phyloP scores from a whole-genome alignment of 2,329 filamentous ascomycete genomes.

The Fusarium transvaalense region DNA sequence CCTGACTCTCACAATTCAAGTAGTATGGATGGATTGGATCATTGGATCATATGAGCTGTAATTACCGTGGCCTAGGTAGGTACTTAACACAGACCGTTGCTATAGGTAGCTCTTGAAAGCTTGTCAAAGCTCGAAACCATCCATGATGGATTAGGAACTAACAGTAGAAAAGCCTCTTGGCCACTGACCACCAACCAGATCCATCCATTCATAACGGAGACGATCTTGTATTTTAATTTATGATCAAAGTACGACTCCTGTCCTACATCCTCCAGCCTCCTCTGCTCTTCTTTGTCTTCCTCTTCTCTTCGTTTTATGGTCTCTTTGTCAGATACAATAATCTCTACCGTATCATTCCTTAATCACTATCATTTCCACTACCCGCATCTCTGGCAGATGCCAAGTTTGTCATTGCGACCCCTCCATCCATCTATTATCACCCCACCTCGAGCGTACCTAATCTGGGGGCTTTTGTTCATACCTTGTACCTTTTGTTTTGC shows the following conservation, averaged over 20 bases:
- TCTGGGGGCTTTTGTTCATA: constrained; percentile 4
- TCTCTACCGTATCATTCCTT: not conserved
- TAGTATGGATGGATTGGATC: too few relatives aligned
- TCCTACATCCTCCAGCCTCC: constrained; percentile 1
- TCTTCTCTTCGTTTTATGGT: not conserved
- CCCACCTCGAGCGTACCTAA: constrained; percentile 26
- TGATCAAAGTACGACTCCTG: not conserved
- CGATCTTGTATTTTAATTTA: not conserved
- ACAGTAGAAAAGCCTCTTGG: not conserved
- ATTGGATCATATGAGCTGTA: constrained; percentile 10
- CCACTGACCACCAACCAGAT: not conserved
- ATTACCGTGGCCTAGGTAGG: not conserved
- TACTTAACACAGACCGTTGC: constrained; percentile 2
- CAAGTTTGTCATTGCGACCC: constrained; percentile 34
- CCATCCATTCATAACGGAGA: constrained; percentile 3
- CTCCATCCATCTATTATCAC: constrained; percentile 31
- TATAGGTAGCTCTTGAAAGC: constrained; percentile 3
- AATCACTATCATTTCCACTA: constrained; percentile 10
- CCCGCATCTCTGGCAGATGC: constrained; percentile 28
- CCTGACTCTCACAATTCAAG: not conserved
- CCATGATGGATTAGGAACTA: constrained; percentile 30
- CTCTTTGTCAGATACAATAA: not conserved
- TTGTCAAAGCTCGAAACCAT: constrained; percentile 31
- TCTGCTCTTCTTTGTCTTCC: not conserved
- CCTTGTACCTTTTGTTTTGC: not conserved